phyloP scores from a whole-genome alignment of 441 rosid species.

The Gossypium davidsonii region DNA sequence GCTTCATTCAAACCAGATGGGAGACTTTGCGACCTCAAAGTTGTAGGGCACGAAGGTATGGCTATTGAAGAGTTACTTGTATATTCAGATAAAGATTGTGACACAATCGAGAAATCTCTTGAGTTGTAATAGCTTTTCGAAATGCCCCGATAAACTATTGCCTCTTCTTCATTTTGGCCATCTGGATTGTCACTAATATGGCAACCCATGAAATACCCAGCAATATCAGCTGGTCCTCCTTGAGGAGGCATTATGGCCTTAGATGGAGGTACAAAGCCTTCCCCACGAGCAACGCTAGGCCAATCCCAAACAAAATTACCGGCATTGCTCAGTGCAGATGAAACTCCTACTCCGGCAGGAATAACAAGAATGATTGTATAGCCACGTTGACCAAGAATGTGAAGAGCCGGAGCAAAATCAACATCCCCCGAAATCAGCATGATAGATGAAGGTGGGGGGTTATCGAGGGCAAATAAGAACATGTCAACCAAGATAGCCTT shows the following conservation, averaged over 20 bases:
- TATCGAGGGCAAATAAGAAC: slow-evolving; percentile 90
- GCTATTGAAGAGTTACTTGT: slow-evolving; percentile 27
- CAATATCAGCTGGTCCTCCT: slow-evolving; percentile 29
- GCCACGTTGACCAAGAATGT: slow-evolving; percentile 90
- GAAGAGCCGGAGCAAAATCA: slow-evolving; percentile 92
- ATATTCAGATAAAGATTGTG: slow-evolving; percentile 52
- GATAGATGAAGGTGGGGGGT: slow-evolving; percentile 79
- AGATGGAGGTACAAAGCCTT: slow-evolving; percentile 66
- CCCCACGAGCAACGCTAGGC: slow-evolving; percentile 94
- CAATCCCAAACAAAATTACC: slow-evolving; percentile 97
- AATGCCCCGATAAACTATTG: slow-evolving; percentile 56
- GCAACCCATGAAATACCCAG: slow-evolving; percentile 50
- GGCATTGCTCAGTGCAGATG: slow-evolving; percentile 80
- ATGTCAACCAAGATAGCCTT: slow-evolving; percentile 91
- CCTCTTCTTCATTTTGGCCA: slow-evolving; percentile 64
- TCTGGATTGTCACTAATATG: slow-evolving; percentile 37
- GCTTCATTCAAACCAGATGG: slow-evolving; percentile 52
- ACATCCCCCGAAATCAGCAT: slow-evolving; percentile 93
- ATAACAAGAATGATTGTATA: slow-evolving; percentile 76
- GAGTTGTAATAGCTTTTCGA: slow-evolving; percentile 54
- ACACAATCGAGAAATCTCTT: slow-evolving; percentile 47
- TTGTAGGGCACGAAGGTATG: slow-evolving; percentile 33
- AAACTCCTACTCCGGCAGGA: slow-evolving; percentile 77
- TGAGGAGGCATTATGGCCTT: slow-evolving; percentile 43
- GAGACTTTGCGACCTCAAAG: slow-evolving; percentile 50